Percentiles rank a stretch among this genome's conserved stretches.
Evolutionary conservation across 1,284 basidiomycete species (phyloP).

Genomic region (Peniophora sp.): DNA sequence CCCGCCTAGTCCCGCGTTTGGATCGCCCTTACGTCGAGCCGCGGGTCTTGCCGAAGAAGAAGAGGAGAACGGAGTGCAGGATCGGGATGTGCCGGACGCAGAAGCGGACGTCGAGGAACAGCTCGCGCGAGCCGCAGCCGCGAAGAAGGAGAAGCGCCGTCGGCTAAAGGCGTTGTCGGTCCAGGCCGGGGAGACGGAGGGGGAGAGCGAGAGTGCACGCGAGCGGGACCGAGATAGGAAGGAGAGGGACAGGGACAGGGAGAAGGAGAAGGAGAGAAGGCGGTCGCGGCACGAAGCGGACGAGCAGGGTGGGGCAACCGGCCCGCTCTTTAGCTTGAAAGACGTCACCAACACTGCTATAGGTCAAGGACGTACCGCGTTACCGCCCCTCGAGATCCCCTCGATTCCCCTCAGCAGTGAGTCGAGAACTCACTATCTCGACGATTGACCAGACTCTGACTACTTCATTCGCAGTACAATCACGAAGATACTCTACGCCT

Average conservation of each 20-base stretch:
- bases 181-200: conserved; percentile 22
- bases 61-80: conserved; percentile 36
- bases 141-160: conserved; percentile 27
- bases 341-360: conserved; percentile 47
- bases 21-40: conserved; percentile 49
- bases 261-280: conserved; percentile 18
- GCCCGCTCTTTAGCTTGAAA: conserved; percentile 33
- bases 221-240: conserved; percentile 12
- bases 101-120: conserved; percentile 19
- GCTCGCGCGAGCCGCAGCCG: conserved; percentile 7
- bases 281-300: conserved; percentile 28
- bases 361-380: conserved; percentile 1
- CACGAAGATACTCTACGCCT: conserved; percentile 19
- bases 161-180: conserved; percentile 23
- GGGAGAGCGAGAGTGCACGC: conserved; percentile 43
- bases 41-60: conserved; percentile 50
- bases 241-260: conserved; percentile 13
- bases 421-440: conserved; percentile 9
- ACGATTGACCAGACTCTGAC: not conserved
- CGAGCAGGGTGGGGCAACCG: not conserved
- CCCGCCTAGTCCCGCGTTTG: conserved; percentile 57
- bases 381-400: conserved; percentile 30
- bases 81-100: conserved; percentile 11
- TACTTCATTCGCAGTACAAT: conserved; percentile 22
- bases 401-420: conserved; percentile 25